Evolutionary conservation across 2,329 filamentous ascomycete species (phyloP), one percentile per base, ranked within the genome.

Genomic region (Lachnellula suecica): DNA sequence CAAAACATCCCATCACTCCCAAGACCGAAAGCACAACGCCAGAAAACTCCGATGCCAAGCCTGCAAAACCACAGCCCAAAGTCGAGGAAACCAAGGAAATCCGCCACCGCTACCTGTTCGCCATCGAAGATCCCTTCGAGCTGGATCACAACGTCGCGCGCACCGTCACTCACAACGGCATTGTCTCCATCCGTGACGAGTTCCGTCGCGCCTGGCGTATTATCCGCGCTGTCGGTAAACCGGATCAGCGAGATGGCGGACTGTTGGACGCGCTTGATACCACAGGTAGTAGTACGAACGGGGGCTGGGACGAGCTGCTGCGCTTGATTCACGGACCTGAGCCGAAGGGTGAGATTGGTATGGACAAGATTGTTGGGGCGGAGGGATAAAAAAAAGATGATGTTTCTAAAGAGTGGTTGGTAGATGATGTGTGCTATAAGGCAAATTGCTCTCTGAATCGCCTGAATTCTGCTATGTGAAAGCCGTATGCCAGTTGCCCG

Each of bases 41-140:
- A 9, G 40, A 13, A 13, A n/a, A 38, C n/a, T 22, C 38, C 19
- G 52, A 27, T 10, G 13, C 38, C n/a, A 55, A 57, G 23, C 11
- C 46, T 19, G 47, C 31, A 47, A 54, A 62, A 61, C 34, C 46
- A 23, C 62, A 60, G 47, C 59, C 53, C n/a, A n/a, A n/a, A 0
- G 49, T 63, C 10, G 66, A 66, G 47, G 66, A 69, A 42, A 62
- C 58, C 6, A 89, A 87, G 61, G 88, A 91, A 64, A 79, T 93
- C 13, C 82, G 88, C 2, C 83, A 91, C 64, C 83, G 91, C 11
- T 96, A 91, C 68, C 79, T 96, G 4, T 88, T 96, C 59, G 89
- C 90, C 27, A 92, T 97, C 54, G 92, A 96, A 67, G 92, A 96
- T 67, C 92, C 92, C 0, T 96, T 96, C 64, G 91, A 96, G 72